Evolutionary conservation across 2,329 filamentous ascomycete species (phyloP), one percentile per base, ranked within the genome.

Genomic region (Xylariaceae sp.): DNA sequence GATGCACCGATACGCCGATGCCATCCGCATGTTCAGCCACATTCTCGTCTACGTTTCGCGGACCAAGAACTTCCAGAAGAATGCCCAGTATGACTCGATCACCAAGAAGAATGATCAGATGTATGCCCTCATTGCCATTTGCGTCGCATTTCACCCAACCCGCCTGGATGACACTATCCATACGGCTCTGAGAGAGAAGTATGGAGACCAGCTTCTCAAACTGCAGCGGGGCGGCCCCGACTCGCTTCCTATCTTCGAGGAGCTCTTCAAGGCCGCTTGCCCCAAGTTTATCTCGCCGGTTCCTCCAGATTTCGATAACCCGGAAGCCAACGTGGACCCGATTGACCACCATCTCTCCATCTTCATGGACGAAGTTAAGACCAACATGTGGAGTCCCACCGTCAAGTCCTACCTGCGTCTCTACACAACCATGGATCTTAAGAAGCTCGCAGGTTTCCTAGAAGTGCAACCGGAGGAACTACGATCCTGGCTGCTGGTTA

Each of bases 61-160:
- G 69, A 99, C 94, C 72, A 99, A 99, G 89, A 97, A 97, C 83
- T 97, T 97, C 86, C 94, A 99, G 79, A 99, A 97, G 87, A 96
- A 92, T 74, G 89, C 90, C 23, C 89, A 96, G 79, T 97, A 96
- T 80, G 94, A 99, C 76, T 95, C 91, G 60, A 97, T 97, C 76
- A 92, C 91, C 69, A 99, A 99, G 89, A 97, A 97, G 87, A 97
- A 96, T 76, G 94, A 99, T 76, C 94, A 99, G 82, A 97, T 99
- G 93, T 97, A 97, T 75, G 94, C 94, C 32, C 85, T 99, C 64
- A 95, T 99, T 67, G 93, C 94, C 75, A 97, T 99, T 79, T 99
- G 94, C 76, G 92, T 97, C 53, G 92, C 94, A 62, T 96, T 99
- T 83, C 90, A 96, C 78, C 94, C 94, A 54, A 97, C 93, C 52